phyloP scores from a whole-genome alignment of 768 basidiomycete species.

The Trametes gibbosa region DNA sequence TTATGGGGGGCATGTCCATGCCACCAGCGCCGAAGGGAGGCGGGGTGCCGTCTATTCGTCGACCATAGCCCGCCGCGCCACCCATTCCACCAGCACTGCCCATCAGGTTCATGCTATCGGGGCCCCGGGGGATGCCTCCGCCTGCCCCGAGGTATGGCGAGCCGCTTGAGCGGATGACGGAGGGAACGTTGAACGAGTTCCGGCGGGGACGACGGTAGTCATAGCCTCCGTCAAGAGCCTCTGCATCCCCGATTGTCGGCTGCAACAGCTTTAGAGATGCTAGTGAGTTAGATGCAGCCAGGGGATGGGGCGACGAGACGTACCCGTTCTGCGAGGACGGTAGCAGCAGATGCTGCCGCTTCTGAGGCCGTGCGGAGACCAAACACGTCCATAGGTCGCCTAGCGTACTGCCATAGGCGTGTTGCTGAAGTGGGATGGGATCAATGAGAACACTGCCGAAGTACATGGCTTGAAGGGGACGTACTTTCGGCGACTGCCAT shows the following conservation, averaged over 20 bases:
- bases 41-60: too few relatives aligned
- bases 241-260: too few relatives aligned
- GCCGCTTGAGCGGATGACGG: constrained; percentile 4
- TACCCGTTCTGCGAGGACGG: constrained; percentile 14
- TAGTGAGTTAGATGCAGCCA: background rate
- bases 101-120: background rate
- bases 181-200: constrained; percentile 2
- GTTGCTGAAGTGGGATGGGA: constrained; percentile 40
- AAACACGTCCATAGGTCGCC: constrained; percentile 42
- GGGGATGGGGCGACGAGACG: background rate
- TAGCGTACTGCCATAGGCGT: constrained; percentile 51
- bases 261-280: too few relatives aligned
- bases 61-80: background rate
- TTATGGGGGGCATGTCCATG: background rate
- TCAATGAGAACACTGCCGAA: background rate
- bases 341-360: constrained; percentile 65
- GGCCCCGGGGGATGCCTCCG: background rate
- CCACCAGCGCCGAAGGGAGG: background rate
- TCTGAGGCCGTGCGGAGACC: constrained; percentile 54
- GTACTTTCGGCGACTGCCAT: constrained; percentile 72
- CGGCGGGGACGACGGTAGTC: constrained; percentile 1
- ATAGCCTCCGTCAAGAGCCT: background rate
- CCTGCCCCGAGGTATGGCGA: constrained; percentile 3
- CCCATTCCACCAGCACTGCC: background rate
- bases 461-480: background rate